Percentiles rank a stretch among this genome's conserved stretches.
phyloP scores from a whole-genome alignment of 176 grass and related monocot genomes.

The Bromus sterilis region DNA sequence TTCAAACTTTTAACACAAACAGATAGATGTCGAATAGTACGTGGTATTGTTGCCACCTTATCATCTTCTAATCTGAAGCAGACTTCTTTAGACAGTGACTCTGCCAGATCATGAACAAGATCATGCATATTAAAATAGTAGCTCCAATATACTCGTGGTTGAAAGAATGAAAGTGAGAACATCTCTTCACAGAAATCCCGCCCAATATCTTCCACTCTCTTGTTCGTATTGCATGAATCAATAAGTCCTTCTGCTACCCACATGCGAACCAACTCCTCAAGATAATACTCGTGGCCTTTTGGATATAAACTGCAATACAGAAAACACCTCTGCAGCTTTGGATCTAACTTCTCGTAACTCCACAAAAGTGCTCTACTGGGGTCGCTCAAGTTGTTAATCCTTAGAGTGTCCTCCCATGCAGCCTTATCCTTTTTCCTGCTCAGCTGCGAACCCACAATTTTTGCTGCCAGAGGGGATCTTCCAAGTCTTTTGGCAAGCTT shows the following conservation, averaged over 20 bases:
- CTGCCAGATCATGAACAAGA: too few species aligned
- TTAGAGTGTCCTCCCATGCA: neutral
- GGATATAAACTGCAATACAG: neutral
- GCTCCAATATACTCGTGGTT: too few species aligned
- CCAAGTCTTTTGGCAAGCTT: neutral
- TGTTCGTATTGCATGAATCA: too few species aligned
- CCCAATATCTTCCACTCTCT: too few species aligned
- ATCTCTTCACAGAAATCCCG: too few species aligned
- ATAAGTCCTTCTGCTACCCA: neutral
- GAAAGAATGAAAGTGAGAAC: too few species aligned
- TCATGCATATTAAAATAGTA: too few species aligned
- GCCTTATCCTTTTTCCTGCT: neutral
- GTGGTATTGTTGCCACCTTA: too few species aligned
- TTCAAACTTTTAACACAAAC: too few species aligned
- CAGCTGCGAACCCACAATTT: neutral
- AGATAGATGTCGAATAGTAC: too few species aligned
- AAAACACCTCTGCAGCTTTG: neutral
- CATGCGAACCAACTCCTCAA: neutral
- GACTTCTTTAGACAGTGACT: too few species aligned
- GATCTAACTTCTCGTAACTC: slow-evolving; percentile 17
- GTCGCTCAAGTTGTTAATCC: neutral
- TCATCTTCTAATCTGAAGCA: too few species aligned
- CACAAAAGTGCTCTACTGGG: neutral
- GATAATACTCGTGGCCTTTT: neutral
- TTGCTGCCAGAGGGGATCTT: slow-evolving; percentile 14